Base-by-base conservation (phyloP, 2,329 filamentous ascomycete species). In the Pestalotiopsis sp. region DNA sequence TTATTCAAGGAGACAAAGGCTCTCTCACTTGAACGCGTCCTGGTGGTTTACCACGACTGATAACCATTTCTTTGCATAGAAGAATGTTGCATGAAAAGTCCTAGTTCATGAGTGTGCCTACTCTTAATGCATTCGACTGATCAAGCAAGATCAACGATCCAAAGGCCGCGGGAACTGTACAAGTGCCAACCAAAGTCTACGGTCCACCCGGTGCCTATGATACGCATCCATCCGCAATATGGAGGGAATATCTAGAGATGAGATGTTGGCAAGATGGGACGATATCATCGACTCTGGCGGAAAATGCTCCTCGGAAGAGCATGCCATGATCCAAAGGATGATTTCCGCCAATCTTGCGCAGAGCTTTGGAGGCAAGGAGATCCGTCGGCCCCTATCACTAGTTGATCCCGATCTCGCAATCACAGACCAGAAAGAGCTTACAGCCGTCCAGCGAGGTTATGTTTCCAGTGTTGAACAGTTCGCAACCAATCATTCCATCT, bases 401-500 rank as follows among this genome's bases (percentile, higher is more conserved):
- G 74, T 84, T 49, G 82, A 85, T 59, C 69, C 79, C 31, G 74
- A 80, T 45, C 75, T 76, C 63, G 73, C 79, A 68, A 73, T 83
- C 66, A 76, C 77, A 20, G 63, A 78, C 14, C 75, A 80, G 23
- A 71, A 80, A 3, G 80, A 82, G 25, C 73, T 84, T 0, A 82
- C 80, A 41, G 88, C 86, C 1, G 74, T 85, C 17, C 85, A 88
- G 64, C 82, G 81, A 72, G 84, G 87, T 41, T 91, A 90, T 71
- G 74, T 90, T 38, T 83, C 85, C 61, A 87, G 86, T 2, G 74
- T 90, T 5, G 81, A 81, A 68, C 83, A 82, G 20, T 89, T 90
- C 72, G 70, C 85, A 17, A 82, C 83, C 64, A 87, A 88, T 1
- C 82, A 82, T 23, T 79, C 80, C 49, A 82, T 86, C 63, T 87